Percentiles rank a stretch among this genome's conserved stretches.
Conservation (phyloP, 73 alveolate genomes). For the Paramecium octaurelia region DNA sequence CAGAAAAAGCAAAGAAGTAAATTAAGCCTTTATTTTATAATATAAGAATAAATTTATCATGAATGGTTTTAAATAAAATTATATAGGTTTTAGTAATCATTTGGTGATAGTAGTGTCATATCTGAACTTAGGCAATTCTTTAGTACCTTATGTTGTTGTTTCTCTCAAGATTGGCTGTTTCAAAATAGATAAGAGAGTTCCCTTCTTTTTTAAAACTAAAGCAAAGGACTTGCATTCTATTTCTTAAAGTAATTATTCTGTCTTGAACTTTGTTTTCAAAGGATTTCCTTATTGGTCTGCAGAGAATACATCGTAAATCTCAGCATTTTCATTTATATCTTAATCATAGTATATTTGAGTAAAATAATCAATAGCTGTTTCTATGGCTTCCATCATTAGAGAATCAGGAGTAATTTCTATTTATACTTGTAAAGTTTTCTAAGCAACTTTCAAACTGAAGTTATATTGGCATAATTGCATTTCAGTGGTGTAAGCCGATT, state of each 20-base stretch:
- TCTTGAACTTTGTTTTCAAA: background rate
- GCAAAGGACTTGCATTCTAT: background rate
- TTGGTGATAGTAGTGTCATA: background rate
- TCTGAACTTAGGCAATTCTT: background rate
- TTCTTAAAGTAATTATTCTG: background rate
- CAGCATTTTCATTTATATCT: background rate
- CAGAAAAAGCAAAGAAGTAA: background rate
- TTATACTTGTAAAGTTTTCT: background rate
- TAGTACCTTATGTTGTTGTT: background rate
- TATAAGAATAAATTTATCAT: background rate
- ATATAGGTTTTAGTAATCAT: background rate
- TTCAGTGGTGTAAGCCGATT: background rate
- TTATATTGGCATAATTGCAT: background rate
- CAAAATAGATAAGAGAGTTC: background rate
- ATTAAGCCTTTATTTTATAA: background rate
- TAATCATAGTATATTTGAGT: constrained; percentile 1
- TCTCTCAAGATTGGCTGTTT: background rate
- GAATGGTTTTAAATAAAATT: background rate
- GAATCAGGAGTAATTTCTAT: background rate
- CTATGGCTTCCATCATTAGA: background rate
- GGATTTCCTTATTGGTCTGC: background rate
- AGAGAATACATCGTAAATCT: background rate
- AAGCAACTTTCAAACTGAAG: background rate
- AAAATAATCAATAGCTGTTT: background rate
- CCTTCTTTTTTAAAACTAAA: background rate